Percentiles rank a stretch among this genome's conserved stretches.
phyloP scores from a whole-genome alignment of 306 rosid species.

The Mimosa pudica region DNA sequence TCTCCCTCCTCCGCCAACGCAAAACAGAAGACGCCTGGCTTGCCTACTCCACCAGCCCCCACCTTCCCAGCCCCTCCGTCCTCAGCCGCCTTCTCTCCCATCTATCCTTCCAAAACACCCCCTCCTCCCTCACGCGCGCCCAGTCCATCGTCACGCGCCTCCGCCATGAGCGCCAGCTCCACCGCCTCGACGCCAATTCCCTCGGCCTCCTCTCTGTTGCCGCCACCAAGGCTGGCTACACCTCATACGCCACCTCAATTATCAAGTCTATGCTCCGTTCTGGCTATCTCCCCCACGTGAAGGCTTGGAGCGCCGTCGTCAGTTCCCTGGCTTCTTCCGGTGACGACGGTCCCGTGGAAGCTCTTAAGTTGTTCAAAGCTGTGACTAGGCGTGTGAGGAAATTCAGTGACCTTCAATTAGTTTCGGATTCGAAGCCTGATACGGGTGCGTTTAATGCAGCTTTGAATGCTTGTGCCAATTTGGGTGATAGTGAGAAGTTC shows the following conservation, averaged over 20 bases:
- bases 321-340: constrained; percentile 65
- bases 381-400: constrained; percentile 63
- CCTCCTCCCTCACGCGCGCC: constrained; percentile 70
- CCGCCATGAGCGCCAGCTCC: constrained; percentile 86
- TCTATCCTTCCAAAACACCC: constrained; percentile 62
- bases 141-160: constrained; percentile 93
- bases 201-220: constrained; percentile 91
- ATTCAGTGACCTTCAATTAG: constrained; percentile 46
- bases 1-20: constrained; percentile 67
- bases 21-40: constrained; percentile 92
- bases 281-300: constrained; percentile 91
- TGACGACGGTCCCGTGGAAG: constrained; percentile 70
- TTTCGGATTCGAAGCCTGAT: constrained; percentile 73
- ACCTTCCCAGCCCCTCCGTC: constrained; percentile 77
- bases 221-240: constrained; percentile 72
- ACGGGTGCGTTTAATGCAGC: constrained; percentile 83
- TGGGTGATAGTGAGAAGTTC: constrained; percentile 66
- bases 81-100: constrained; percentile 88
- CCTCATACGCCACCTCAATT: constrained; percentile 74
- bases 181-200: constrained; percentile 84
- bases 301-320: constrained; percentile 94
- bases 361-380: constrained; percentile 56
- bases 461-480: constrained; percentile 85
- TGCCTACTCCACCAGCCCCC: constrained; percentile 50
- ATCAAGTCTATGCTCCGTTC: constrained; percentile 98